Evolutionary conservation across 352 stramenopile genomes (phyloP).

Genomic region (Globisporangium echinulatum): DNA sequence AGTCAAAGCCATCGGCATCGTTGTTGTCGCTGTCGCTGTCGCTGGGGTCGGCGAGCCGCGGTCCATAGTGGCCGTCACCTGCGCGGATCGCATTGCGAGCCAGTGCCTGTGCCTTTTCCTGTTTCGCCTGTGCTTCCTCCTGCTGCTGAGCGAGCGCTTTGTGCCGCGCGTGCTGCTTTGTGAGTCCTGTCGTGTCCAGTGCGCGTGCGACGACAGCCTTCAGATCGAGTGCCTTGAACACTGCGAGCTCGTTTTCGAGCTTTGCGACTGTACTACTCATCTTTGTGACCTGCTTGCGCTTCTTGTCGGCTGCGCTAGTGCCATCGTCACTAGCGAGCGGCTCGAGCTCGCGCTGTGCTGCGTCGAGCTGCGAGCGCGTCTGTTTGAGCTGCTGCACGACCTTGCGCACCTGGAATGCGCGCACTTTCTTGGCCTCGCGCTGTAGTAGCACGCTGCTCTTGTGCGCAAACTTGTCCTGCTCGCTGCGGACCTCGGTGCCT

Average conservation of each 20-base stretch:
- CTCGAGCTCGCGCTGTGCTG: conserved; percentile 1
- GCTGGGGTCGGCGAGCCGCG: conserved; percentile 9
- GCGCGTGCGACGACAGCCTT: conserved; percentile 36
- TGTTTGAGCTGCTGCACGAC: conserved; percentile 71
- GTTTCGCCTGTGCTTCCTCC: not conserved
- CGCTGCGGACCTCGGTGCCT: conserved; percentile 27
- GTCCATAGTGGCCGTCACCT: not conserved
- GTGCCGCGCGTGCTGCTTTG: conserved; percentile 15
- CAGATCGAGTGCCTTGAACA: conserved; percentile 51
- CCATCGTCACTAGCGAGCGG: not conserved
- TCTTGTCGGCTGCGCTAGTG: conserved; percentile 22
- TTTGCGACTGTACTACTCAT: conserved; percentile 27
- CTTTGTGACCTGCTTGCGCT: conserved; percentile 37
- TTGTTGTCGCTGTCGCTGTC: conserved; percentile 19
- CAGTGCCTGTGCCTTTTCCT: not conserved
- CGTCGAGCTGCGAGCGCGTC: conserved; percentile 27
- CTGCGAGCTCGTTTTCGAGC: conserved; percentile 47
- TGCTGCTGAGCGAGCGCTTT: conserved; percentile 14
- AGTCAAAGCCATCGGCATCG: conserved; percentile 37
- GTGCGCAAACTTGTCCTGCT: conserved; percentile 64
- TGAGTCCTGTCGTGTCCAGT: conserved; percentile 38
- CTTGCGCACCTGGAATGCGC: conserved; percentile 58
- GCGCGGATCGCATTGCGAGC: too few species aligned
- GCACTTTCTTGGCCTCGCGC: conserved; percentile 72
- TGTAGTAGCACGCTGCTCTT: conserved; percentile 65